Percentiles rank a stretch among this genome's conserved stretches.
These are phyloP conservation scores for Pyrus bretschneideri DNA, from an alignment of 306 rosid species.

Conservation along the genomic window DNA sequence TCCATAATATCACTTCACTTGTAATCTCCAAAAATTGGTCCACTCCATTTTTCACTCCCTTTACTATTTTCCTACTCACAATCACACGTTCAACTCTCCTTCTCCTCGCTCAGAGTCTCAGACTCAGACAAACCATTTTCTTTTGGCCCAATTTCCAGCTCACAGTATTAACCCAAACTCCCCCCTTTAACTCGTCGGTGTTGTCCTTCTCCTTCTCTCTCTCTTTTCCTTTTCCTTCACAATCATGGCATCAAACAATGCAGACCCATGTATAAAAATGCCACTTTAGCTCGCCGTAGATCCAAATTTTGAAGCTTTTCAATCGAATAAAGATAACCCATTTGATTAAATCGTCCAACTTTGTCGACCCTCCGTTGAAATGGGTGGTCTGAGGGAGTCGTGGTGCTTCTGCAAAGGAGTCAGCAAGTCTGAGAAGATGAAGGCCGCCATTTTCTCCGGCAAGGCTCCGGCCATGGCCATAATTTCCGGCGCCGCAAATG, in stretches of 20 bases:
- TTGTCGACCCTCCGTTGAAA: conserved; percentile 7
- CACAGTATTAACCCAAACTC: neutral
- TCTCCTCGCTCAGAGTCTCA: neutral
- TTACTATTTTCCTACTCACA: neutral
- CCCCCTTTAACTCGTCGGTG: conserved; percentile 37
- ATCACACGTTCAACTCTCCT: neutral
- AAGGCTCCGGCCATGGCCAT: conserved; percentile 68
- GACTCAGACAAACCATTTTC: neutral
- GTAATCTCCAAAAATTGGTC: neutral
- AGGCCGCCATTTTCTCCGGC: conserved; percentile 62
- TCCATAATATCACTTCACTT: neutral
- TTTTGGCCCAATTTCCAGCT: conserved; percentile 18
- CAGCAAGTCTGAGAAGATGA: conserved; percentile 79
- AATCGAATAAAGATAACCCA: neutral
- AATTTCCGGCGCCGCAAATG: conserved; percentile 35
- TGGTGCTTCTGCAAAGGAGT: conserved; percentile 98
- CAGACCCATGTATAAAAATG: conserved; percentile 16
- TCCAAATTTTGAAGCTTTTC: conserved; percentile 15
- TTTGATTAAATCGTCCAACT: neutral
- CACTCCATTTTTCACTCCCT: neutral
- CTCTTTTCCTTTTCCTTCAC: neutral
- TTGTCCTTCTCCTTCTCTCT: conserved; percentile 18
- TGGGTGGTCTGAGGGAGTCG: conserved; percentile 80
- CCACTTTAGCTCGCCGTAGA: conserved; percentile 20
- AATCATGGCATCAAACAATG: neutral